phyloP scores from a whole-genome alignment of 345 rosid species.

The Passiflora organensis region DNA sequence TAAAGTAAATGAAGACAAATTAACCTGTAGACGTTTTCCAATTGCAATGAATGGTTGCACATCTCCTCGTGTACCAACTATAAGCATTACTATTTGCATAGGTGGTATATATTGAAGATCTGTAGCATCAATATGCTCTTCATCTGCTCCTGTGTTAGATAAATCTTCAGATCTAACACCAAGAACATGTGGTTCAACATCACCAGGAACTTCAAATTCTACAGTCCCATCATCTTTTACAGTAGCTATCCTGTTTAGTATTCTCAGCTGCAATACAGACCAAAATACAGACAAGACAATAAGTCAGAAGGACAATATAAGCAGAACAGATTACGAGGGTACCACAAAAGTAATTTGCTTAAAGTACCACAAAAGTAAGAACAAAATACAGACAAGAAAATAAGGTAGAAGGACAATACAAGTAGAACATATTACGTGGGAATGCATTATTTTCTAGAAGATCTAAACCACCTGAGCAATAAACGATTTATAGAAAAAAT shows the following conservation, averaged over 20 bases:
- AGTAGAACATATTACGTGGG: no score
- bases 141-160: constrained; percentile 34
- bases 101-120: constrained; percentile 67
- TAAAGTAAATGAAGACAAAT: constrained; percentile 38
- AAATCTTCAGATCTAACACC: constrained; percentile 27
- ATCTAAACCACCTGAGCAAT: no score
- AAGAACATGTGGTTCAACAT: constrained; percentile 55
- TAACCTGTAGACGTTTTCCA: constrained; percentile 63
- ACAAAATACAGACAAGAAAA: no score
- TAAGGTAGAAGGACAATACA: no score
- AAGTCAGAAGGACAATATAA: no score
- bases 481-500: no score
- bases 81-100: constrained; percentile 44
- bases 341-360: no score
- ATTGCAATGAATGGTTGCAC: constrained; percentile 67
- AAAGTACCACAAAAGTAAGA: no score
- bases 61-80: constrained; percentile 54
- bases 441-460: no score
- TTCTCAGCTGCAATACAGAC: constrained; percentile 53
- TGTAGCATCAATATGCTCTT: constrained; percentile 60
- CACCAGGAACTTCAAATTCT: constrained; percentile 79
- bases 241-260: constrained; percentile 87
- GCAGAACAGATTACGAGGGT: no score
- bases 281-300: constrained; percentile 6
- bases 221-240: constrained; percentile 96